Conservation (phyloP, 2,329 filamentous ascomycete genomes). For the Cladosporium sp. region DNA sequence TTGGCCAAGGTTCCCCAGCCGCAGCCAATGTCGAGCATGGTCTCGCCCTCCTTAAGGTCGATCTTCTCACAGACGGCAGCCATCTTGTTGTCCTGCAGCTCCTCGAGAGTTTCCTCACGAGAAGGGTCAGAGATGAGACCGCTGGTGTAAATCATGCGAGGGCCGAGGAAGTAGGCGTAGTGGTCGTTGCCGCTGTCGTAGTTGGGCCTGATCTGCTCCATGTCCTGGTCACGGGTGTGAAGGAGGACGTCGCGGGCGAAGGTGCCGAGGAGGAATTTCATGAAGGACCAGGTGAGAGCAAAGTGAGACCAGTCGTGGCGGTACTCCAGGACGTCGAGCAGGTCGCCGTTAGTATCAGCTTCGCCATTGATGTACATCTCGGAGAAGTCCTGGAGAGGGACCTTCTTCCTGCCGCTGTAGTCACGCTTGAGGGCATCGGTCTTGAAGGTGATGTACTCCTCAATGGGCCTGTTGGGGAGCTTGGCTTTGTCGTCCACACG, state of each 20-base stretch:
- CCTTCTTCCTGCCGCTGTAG: conserved; percentile 73
- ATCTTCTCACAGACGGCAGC: conserved; percentile 96
- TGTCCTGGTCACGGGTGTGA: conserved; percentile 89
- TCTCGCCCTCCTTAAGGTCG: conserved; percentile 71
- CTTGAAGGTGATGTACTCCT: conserved; percentile 85
- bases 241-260: conserved; percentile 88
- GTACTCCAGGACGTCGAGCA: conserved; percentile 83
- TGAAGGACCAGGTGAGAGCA: conserved; percentile 76
- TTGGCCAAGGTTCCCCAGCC: conserved; percentile 96
- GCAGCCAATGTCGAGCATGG: conserved; percentile 88
- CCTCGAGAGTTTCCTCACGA: conserved; percentile 82
- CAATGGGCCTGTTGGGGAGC: conserved; percentile 77
- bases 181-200: conserved; percentile 98
- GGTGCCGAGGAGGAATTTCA: conserved; percentile 80
- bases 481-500: conserved; percentile 90
- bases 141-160: conserved; percentile 98
- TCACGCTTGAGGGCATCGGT: conserved; percentile 52
- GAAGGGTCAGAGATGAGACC: conserved; percentile 85
- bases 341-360: conserved; percentile 92
- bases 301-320: conserved; percentile 97
- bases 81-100: conserved; percentile 97
- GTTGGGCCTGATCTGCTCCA: conserved; percentile 95
- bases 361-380: conserved; percentile 97
- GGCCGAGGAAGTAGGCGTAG: conserved; percentile 96
- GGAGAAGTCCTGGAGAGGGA: conserved; percentile 88